phyloP scores from a whole-genome alignment of 2,329 filamentous ascomycete genomes.

The Alternaria alternata region DNA sequence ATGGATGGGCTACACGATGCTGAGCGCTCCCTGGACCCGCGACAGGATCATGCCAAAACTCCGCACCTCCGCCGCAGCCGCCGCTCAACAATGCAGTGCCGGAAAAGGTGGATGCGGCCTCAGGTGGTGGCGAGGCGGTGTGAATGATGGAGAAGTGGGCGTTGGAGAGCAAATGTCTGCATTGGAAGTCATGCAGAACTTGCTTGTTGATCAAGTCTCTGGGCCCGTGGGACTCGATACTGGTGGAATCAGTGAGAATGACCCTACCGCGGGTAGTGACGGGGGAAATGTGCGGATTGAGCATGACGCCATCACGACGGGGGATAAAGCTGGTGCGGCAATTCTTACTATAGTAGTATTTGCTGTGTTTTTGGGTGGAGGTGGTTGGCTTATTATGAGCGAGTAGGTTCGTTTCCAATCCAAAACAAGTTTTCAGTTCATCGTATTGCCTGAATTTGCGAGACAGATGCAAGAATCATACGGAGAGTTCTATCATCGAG shows the following conservation, averaged over 20 bases:
- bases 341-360: conserved; percentile 69
- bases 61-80: conserved; percentile 61
- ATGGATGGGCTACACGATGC: conserved; percentile 52
- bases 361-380: conserved; percentile 61
- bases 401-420: conserved; percentile 13
- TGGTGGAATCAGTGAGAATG: conserved; percentile 60
- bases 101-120: conserved; percentile 58
- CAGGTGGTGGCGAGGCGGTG: conserved; percentile 51
- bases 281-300: conserved; percentile 32
- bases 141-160: conserved; percentile 58
- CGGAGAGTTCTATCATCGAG: background rate
- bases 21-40: conserved; percentile 47
- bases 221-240: conserved; percentile 57
- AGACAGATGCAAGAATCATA: background rate
- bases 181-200: conserved; percentile 61
- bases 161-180: conserved; percentile 68
- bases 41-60: conserved; percentile 60
- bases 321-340: conserved; percentile 72
- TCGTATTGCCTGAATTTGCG: background rate
- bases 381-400: conserved; percentile 58
- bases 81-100: conserved; percentile 62
- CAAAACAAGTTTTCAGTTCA: background rate
- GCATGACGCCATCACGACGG: conserved; percentile 58
- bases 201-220: conserved; percentile 46
- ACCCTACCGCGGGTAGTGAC: conserved; percentile 52